A percentile compares a stretch with the other conserved stretches of the same genome.
Evolutionary conservation across 208 protist genomes (phyloP).

Genomic region (Vickermania spadyakhi): DNA sequence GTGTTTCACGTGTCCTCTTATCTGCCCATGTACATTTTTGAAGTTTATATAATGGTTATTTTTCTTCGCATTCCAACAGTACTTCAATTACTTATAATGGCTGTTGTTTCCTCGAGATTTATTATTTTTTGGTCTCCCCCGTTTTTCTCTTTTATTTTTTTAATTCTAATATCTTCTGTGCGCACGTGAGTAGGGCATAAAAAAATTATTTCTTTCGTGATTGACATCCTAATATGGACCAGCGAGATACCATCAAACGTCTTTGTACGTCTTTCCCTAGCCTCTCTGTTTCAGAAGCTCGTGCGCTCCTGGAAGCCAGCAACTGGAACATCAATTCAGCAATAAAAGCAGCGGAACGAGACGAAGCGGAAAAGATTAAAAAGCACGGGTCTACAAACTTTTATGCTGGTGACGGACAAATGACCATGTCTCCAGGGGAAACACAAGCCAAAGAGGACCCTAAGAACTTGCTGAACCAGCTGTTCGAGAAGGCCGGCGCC

Average conservation of each 20-base stretch:
- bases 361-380: too few species aligned
- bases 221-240: neutral
- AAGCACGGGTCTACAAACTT: too few species aligned
- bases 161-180: too few species aligned
- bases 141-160: too few species aligned
- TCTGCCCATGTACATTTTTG: too few species aligned
- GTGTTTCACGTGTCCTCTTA: too few species aligned
- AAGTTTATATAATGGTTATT: too few species aligned
- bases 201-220: neutral
- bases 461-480: constrained; percentile 16
- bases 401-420: constrained; percentile 9
- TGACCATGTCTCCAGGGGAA: constrained; percentile 25
- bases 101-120: too few species aligned
- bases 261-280: constrained; percentile 14
- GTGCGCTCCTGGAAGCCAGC: constrained; percentile 16
- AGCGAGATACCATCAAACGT: neutral
- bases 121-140: too few species aligned
- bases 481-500: constrained; percentile 22
- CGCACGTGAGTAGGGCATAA: too few species aligned
- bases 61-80: too few species aligned
- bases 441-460: constrained; percentile 2
- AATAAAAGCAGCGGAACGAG: constrained; percentile 14
- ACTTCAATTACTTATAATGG: too few species aligned
- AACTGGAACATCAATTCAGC: constrained; percentile 30
- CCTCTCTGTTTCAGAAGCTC: constrained; percentile 19